phyloP scores from a whole-genome alignment of 768 basidiomycete genomes.

The Mycena polygramma region DNA sequence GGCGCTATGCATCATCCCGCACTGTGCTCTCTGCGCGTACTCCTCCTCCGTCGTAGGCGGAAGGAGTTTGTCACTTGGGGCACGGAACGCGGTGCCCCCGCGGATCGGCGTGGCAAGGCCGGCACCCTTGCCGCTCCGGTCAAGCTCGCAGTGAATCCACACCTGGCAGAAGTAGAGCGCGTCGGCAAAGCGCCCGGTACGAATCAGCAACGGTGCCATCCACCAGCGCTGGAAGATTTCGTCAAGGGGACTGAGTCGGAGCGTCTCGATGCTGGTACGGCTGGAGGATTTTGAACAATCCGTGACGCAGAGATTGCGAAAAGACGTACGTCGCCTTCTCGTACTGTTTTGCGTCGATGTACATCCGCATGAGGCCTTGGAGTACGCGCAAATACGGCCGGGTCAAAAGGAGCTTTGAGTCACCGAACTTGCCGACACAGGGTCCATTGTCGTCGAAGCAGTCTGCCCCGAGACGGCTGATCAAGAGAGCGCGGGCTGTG shows the following conservation, averaged over 20 bases:
- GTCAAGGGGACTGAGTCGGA: constrained; percentile 25
- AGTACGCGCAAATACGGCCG: constrained; percentile 31
- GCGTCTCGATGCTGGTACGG: constrained; percentile 26
- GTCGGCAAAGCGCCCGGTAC: constrained; percentile 26
- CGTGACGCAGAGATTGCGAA: too few species aligned
- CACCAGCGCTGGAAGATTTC: constrained; percentile 19
- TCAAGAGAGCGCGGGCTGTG: constrained; percentile 47
- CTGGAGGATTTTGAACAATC: background rate
- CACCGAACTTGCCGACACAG: constrained; percentile 52
- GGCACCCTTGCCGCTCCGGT: too few species aligned
- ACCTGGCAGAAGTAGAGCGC: constrained; percentile 32
- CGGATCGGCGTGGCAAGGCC: constrained; percentile 3
- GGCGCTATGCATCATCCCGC: constrained; percentile 39
- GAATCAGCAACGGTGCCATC: constrained; percentile 30
- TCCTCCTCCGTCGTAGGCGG: constrained; percentile 30
- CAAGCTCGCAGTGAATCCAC: background rate
- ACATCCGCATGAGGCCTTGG: constrained; percentile 22
- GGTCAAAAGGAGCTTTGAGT: constrained; percentile 8
- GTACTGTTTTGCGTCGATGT: constrained; percentile 16
- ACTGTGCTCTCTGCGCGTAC: background rate
- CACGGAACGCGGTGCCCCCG: constrained; percentile 31
- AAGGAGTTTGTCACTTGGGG: constrained; percentile 9
- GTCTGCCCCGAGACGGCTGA: constrained; percentile 45
- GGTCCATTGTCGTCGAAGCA: constrained; percentile 54
- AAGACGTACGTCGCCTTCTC: constrained; percentile 12